These are phyloP conservation scores for Aspergillus novofumigatus DNA, from an alignment of 2,329 filamentous ascomycete genomes.

Conservation along the genomic window DNA sequence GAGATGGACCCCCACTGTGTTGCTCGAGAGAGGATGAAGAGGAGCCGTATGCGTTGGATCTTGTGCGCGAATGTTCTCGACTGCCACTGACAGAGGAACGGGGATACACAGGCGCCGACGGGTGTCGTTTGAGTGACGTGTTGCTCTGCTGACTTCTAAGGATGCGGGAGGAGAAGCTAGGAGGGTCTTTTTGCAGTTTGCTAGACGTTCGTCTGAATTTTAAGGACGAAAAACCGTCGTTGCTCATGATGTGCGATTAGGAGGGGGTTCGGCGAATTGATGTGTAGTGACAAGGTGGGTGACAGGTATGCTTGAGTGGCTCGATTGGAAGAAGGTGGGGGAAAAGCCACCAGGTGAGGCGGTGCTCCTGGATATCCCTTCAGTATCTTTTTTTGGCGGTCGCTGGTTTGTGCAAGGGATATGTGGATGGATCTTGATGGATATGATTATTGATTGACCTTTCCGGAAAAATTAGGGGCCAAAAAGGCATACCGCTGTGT, in stretches of 20 bases:
- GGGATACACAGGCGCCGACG: constrained; percentile 44
- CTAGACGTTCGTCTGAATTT: constrained; percentile 39
- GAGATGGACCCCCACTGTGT: constrained; percentile 38
- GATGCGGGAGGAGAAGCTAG: constrained; percentile 37
- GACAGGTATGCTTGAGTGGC: constrained; percentile 2
- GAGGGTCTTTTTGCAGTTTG: constrained; percentile 44
- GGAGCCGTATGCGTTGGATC: constrained; percentile 45
- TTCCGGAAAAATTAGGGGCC: constrained; percentile 8
- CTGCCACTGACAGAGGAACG: constrained; percentile 37
- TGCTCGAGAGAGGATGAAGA: constrained; percentile 47
- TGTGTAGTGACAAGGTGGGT: not conserved
- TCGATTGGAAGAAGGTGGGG: constrained; percentile 16
- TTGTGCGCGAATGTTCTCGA: constrained; percentile 42
- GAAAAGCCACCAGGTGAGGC: constrained; percentile 22
- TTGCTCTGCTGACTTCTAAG: constrained; percentile 42
- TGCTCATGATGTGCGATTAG: constrained; percentile 31
- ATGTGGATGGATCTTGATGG: constrained; percentile 1
- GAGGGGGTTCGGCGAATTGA: not conserved
- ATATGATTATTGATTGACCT: constrained; percentile 9
- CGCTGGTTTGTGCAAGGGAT: constrained; percentile 9
- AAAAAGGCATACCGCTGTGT: not conserved
- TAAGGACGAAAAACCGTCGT: constrained; percentile 33
- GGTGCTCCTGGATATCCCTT: constrained; percentile 19
- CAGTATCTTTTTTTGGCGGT: constrained; percentile 4
- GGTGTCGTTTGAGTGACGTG: constrained; percentile 44